phyloP scores from a whole-genome alignment of 352 stramenopile species.

The Globisporangium alternatum region DNA sequence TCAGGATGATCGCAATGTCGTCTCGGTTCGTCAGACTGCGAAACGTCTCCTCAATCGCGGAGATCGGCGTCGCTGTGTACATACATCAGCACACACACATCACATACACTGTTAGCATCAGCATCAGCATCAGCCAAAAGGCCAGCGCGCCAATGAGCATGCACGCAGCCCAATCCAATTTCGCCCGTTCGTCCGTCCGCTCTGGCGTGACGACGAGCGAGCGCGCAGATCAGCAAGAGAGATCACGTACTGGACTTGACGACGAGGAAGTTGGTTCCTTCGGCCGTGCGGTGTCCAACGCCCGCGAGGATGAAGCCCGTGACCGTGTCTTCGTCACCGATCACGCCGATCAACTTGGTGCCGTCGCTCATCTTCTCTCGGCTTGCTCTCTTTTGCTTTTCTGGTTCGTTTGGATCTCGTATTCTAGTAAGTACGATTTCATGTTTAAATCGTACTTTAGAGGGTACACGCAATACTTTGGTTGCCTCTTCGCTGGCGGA shows the following conservation, averaged over 20 bases:
- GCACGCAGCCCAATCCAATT: neutral
- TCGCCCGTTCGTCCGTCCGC: neutral
- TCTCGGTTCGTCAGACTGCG: constrained; percentile 90
- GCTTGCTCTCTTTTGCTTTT: constrained; percentile 5
- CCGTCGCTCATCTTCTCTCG: constrained; percentile 50
- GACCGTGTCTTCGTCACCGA: constrained; percentile 96
- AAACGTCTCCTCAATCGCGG: constrained; percentile 92
- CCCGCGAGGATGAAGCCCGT: constrained; percentile 97
- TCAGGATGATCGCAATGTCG: constrained; percentile 98
- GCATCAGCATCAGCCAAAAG: neutral
- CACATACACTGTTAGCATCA: neutral
- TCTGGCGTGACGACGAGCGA: neutral
- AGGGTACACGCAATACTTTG: neutral
- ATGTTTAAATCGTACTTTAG: neutral
- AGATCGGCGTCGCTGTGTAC: constrained; percentile 76
- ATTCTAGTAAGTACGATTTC: neutral
- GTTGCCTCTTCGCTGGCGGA: neutral
- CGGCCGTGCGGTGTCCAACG: constrained; percentile 93
- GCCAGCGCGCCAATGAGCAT: neutral
- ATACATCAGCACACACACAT: neutral
- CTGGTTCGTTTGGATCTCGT: constrained; percentile 6
- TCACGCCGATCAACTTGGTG: constrained; percentile 87
- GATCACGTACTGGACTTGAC: constrained; percentile 89
- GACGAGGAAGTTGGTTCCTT: constrained; percentile 97
- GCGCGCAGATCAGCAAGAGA: neutral